Conservation (phyloP, 1,284 basidiomycete species). For the Blastosporella zonata region DNA sequence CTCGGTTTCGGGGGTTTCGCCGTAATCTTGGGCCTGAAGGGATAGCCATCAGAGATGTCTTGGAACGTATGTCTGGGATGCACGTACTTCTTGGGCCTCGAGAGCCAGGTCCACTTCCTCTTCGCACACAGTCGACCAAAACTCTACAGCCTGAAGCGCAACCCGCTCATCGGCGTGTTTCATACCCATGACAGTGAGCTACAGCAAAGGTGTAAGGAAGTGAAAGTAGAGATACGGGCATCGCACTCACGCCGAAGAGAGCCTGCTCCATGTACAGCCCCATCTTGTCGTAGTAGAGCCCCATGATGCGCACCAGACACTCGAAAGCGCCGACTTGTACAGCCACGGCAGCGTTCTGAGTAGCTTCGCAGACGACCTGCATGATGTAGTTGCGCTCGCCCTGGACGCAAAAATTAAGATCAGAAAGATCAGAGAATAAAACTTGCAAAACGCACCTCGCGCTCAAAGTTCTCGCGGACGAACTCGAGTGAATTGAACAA, state of each 20-base stretch:
- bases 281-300: conserved; percentile 99
- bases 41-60: conserved; percentile 5
- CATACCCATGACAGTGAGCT: conserved; percentile 99
- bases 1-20: conserved; percentile 85
- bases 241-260: conserved; percentile 80
- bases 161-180: conserved; percentile 90
- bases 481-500: conserved; percentile 97
- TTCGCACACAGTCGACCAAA: conserved; percentile 99
- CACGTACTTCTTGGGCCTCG: conserved; percentile 83
- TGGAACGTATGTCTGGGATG: not conserved
- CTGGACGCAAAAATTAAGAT: conserved; percentile 38
- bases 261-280: conserved; percentile 99
- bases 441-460: conserved; percentile 63
- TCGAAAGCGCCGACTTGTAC: conserved; percentile 96
- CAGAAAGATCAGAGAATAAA: conserved; percentile 7
- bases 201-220: conserved; percentile 20
- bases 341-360: conserved; percentile 75
- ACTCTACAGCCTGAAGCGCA: conserved; percentile 95
- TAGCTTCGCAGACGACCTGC: conserved; percentile 99
- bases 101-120: conserved; percentile 94
- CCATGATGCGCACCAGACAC: conserved; percentile 96
- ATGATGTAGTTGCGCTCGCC: conserved; percentile 99
- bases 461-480: conserved; percentile 96
- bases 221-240: not conserved
- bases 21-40: conserved; percentile 81